These are phyloP conservation scores for Mycosphaerella sp. DNA, from an alignment of 2,329 filamentous ascomycete species.

Conservation along the genomic window DNA sequence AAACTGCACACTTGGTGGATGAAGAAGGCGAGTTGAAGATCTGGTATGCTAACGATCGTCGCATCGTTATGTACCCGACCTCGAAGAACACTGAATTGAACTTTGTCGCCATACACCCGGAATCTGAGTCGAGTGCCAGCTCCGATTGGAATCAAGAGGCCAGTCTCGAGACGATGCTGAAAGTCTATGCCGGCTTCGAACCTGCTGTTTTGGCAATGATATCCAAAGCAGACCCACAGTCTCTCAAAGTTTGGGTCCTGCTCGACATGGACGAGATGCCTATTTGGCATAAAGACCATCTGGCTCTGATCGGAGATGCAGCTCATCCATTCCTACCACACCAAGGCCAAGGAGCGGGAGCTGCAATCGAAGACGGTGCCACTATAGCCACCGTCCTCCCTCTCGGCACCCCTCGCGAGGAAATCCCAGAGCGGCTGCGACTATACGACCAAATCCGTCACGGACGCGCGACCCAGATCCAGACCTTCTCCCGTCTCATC, in stretches of 20 bases:
- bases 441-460: slow-evolving; percentile 54
- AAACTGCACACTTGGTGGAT: slow-evolving; percentile 36
- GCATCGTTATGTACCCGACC: slow-evolving; percentile 46
- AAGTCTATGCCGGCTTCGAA: slow-evolving; percentile 37
- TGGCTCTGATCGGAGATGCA: slow-evolving; percentile 59
- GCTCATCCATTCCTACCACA: slow-evolving; percentile 61
- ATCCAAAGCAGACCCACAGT: slow-evolving; percentile 34
- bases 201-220: slow-evolving; percentile 34
- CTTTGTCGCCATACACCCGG: slow-evolving; percentile 40
- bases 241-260: slow-evolving; percentile 52
- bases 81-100: slow-evolving; percentile 44
- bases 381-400: slow-evolving; percentile 53
- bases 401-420: slow-evolving; percentile 37
- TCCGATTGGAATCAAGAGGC: slow-evolving; percentile 36
- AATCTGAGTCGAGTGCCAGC: slow-evolving; percentile 17
- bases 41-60: slow-evolving; percentile 39
- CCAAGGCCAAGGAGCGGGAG: slow-evolving; percentile 56
- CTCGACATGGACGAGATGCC: slow-evolving; percentile 56
- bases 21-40: slow-evolving; percentile 36
- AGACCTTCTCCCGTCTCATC: slow-evolving; percentile 50
- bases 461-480: slow-evolving; percentile 52
- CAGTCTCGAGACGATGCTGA: slow-evolving; percentile 36
- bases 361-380: slow-evolving; percentile 62
- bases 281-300: slow-evolving; percentile 47
- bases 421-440: slow-evolving; percentile 50